phyloP scores from a whole-genome alignment of 31 red algal genomes.

The Odonthalia washingtoniensis region DNA sequence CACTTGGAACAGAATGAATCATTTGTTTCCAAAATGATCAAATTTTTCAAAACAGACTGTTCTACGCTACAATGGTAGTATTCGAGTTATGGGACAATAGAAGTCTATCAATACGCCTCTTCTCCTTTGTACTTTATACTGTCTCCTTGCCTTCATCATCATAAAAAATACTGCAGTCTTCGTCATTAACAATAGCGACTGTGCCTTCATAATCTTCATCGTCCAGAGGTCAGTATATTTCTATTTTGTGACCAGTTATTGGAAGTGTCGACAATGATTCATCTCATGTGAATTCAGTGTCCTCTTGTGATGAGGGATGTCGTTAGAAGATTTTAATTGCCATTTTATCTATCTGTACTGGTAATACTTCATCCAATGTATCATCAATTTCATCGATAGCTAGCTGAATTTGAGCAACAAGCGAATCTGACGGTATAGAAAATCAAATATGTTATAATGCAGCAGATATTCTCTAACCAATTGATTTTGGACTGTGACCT shows the following conservation, averaged over 20 bases:
- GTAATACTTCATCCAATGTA: neutral
- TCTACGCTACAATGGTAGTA: too few species aligned
- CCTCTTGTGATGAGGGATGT: neutral
- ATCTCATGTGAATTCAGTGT: neutral
- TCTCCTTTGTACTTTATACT: too few species aligned
- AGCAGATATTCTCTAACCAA: neutral
- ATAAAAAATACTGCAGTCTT: neutral
- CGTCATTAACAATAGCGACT: neutral
- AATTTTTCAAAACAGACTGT: too few species aligned
- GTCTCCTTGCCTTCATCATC: neutral
- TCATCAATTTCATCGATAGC: conserved; percentile 32
- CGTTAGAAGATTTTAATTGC: neutral
- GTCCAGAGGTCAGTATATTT: neutral
- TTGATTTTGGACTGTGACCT: conserved; percentile 1
- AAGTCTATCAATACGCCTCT: too few species aligned
- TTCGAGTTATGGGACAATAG: too few species aligned
- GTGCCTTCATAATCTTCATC: neutral
- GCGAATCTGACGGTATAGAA: neutral
- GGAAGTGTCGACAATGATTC: neutral
- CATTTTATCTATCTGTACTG: neutral
- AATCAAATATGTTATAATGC: conserved; percentile 32
- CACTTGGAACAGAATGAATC: too few species aligned
- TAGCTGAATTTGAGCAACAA: conserved; percentile 30
- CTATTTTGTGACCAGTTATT: neutral
- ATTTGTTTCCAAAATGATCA: too few species aligned